These are phyloP conservation scores for Daldinia childiae DNA, from an alignment of 495 filamentous ascomycete genomes.

Conservation along the genomic window DNA sequence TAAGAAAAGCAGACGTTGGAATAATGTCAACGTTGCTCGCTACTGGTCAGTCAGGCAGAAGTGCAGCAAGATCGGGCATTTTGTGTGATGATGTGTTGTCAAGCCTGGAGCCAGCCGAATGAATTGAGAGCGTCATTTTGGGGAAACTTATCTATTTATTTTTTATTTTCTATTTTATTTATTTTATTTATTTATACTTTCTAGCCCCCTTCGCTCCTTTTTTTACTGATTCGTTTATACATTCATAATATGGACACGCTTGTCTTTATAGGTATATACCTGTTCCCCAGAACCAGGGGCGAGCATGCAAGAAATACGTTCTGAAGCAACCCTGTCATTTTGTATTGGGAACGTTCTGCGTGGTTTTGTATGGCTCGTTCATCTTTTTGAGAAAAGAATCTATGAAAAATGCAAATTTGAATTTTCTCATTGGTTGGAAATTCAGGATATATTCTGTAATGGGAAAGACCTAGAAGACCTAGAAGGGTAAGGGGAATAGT, in stretches of 20 bases:
- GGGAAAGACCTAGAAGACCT: conserved; percentile 20
- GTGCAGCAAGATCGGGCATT: conserved; percentile 60
- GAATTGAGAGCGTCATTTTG: conserved; percentile 34
- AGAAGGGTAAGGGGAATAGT: conserved; percentile 37
- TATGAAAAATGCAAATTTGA: conserved; percentile 24
- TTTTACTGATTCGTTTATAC: not conserved
- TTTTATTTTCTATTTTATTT: conserved; percentile 7
- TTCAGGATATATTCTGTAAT: conserved; percentile 32
- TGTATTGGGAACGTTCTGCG: conserved; percentile 29
- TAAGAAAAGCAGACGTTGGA: conserved; percentile 37
- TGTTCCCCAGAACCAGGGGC: conserved; percentile 13
- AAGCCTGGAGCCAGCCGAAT: conserved; percentile 38
- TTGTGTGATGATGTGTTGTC: conserved; percentile 55
- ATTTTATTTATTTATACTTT: not conserved
- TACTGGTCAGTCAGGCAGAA: conserved; percentile 61
- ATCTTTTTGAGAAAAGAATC: conserved; percentile 24
- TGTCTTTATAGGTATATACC: conserved; percentile 22
- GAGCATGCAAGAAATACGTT: conserved; percentile 38
- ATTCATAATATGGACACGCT: conserved; percentile 11
- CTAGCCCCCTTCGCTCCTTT: conserved; percentile 10
- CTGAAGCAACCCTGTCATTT: conserved; percentile 34
- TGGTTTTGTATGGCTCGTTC: conserved; percentile 17
- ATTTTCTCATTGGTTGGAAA: conserved; percentile 47
- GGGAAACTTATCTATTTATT: conserved; percentile 18
- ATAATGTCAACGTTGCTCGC: conserved; percentile 39